Evolutionary conservation across 306 rosid species (phyloP).

Genomic region (Ormosia semicastrata): DNA sequence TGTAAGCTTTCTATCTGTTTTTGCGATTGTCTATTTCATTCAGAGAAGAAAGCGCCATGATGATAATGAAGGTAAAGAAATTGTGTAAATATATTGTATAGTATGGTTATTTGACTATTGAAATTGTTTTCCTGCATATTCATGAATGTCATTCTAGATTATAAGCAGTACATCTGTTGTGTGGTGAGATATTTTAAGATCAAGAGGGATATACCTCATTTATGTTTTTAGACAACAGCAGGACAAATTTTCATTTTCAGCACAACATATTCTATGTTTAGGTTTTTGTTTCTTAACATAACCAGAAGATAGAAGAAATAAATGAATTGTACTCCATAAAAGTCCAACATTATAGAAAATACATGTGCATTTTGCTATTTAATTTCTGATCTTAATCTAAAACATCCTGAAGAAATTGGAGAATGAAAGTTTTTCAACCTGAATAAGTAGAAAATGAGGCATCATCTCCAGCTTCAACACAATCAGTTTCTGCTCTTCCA

Average conservation of each 20-base stretch:
- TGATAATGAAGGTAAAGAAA: slow-evolving; percentile 55
- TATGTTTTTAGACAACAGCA: neutral
- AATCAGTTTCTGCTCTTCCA: neutral
- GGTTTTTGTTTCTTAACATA: neutral
- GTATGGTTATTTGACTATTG: neutral
- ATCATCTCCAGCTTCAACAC: neutral
- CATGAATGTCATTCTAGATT: neutral
- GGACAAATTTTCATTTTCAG: neutral
- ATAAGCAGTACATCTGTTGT: neutral
- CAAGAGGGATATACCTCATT: neutral
- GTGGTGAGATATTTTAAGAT: neutral
- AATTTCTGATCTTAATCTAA: neutral
- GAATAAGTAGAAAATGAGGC: neutral
- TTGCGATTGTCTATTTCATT: slow-evolving; percentile 29
- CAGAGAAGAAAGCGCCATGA: slow-evolving; percentile 44
- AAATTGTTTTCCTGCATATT: neutral
- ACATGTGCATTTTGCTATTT: neutral
- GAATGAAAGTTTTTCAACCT: neutral
- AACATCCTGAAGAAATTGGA: neutral
- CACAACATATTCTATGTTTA: neutral
- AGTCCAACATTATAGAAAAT: neutral
- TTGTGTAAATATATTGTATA: neutral
- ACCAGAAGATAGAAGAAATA: neutral
- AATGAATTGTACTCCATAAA: neutral
- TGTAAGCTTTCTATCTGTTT: slow-evolving; percentile 35